Evolutionary conservation across 208 protist genomes (phyloP).

Genomic region (Vickermania ingenoplastis): DNA sequence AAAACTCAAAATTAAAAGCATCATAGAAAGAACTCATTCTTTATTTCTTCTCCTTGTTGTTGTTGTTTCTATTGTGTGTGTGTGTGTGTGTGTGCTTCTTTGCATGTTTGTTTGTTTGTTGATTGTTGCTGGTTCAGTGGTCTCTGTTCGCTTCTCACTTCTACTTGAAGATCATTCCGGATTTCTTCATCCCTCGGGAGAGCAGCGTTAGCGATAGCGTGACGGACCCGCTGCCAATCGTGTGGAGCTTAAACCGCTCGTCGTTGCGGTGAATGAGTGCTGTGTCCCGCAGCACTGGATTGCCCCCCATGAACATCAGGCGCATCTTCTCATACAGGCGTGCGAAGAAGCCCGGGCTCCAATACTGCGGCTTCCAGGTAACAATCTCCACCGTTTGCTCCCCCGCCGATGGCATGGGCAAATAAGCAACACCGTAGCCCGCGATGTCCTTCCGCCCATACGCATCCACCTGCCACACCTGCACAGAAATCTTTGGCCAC

Average conservation of each 20-base stretch:
- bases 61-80: background rate
- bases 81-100: background rate
- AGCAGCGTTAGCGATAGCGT: conserved; percentile 58
- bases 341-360: conserved; percentile 54
- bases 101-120: no score
- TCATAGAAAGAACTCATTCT: background rate
- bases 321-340: conserved; percentile 51
- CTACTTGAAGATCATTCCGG: conserved; percentile 24
- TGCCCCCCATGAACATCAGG: conserved; percentile 64
- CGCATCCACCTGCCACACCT: conserved; percentile 82
- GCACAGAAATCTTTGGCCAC: conserved; percentile 84
- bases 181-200: conserved; percentile 51
- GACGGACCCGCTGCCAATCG: conserved; percentile 64
- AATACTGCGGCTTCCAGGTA: conserved; percentile 74
- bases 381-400: conserved; percentile 58
- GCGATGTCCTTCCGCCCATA: conserved; percentile 81
- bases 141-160: no score
- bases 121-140: no score
- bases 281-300: conserved; percentile 75
- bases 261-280: conserved; percentile 72
- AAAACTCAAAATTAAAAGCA: no score
- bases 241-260: conserved; percentile 77
- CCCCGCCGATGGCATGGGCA: conserved; percentile 48
- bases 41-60: background rate
- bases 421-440: conserved; percentile 76